phyloP scores from a whole-genome alignment of 257 asterid genomes.

The Striga asiatica region DNA sequence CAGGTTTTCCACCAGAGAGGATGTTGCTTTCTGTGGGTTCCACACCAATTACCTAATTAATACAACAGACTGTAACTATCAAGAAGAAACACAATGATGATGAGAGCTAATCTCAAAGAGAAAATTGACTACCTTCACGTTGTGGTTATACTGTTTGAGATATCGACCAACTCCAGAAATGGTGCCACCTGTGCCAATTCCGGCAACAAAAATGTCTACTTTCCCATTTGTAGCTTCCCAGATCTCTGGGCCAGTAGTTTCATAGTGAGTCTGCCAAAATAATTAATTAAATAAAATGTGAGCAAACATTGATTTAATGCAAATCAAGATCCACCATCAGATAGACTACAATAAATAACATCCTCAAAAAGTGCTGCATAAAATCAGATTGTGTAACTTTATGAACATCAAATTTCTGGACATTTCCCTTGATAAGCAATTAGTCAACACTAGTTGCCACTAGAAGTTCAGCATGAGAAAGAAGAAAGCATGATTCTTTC shows the following conservation, averaged over 20 bases:
- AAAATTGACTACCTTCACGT: constrained; percentile 34
- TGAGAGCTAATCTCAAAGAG: too few relatives aligned
- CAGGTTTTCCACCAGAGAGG: constrained; percentile 95
- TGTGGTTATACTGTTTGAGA: constrained; percentile 61
- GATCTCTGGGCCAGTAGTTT: constrained; percentile 86
- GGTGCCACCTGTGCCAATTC: constrained; percentile 78
- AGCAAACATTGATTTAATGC: neutral
- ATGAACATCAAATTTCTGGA: neutral
- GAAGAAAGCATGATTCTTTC: neutral
- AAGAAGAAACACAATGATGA: too few relatives aligned
- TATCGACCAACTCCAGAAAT: constrained; percentile 58
- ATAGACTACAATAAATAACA: neutral
- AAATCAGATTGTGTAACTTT: neutral
- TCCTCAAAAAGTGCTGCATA: neutral
- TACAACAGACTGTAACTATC: too few relatives aligned
- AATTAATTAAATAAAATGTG: neutral
- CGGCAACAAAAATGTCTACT: constrained; percentile 55
- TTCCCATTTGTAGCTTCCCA: constrained; percentile 62
- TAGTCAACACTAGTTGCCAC: neutral
- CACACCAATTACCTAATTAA: too few relatives aligned
- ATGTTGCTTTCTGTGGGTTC: constrained; percentile 91
- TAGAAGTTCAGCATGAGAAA: neutral
- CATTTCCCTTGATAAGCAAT: neutral
- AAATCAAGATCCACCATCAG: neutral
- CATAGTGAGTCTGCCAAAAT: constrained; percentile 52